These are phyloP conservation scores for Aureobasidium subglaciale DNA, from an alignment of 2,329 filamentous ascomycete species.

Conservation along the genomic window DNA sequence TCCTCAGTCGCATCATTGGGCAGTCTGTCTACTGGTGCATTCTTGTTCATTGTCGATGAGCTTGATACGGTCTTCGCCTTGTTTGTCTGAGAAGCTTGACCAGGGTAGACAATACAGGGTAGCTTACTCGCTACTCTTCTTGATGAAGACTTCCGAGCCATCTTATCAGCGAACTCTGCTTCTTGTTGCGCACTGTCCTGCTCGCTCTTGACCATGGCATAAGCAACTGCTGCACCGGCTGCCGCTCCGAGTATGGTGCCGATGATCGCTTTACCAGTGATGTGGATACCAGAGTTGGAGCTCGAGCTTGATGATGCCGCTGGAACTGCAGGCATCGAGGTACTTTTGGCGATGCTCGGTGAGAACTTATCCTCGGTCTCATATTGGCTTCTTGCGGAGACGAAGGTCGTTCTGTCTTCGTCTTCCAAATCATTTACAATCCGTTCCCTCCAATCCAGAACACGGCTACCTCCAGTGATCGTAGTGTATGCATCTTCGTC, in stretches of 20 bases:
- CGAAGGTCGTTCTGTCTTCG: slow-evolving; percentile 21
- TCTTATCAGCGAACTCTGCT: slow-evolving; percentile 30
- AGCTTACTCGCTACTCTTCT: slow-evolving; percentile 13
- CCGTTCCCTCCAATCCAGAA: slow-evolving; percentile 37
- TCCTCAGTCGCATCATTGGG: slow-evolving; percentile 1
- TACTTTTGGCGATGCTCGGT: slow-evolving; percentile 4
- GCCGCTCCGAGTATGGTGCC: slow-evolving; percentile 73
- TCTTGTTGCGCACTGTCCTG: slow-evolving; percentile 40
- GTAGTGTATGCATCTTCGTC: slow-evolving; percentile 26
- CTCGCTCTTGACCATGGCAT: slow-evolving; percentile 62
- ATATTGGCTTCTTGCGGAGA: not conserved
- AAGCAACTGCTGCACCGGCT: slow-evolving; percentile 68
- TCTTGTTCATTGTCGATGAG: slow-evolving; percentile 10
- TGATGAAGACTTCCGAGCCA: slow-evolving; percentile 7
- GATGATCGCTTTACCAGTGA: slow-evolving; percentile 36
- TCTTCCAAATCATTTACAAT: slow-evolving; percentile 25
- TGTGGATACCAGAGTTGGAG: not conserved
- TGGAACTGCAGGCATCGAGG: not conserved
- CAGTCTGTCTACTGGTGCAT: slow-evolving; percentile 14
- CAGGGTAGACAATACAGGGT: slow-evolving; percentile 19
- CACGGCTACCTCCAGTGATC: slow-evolving; percentile 30
- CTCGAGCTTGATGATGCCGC: slow-evolving; percentile 23
- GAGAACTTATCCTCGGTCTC: not conserved
- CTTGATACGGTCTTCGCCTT: slow-evolving; percentile 14
- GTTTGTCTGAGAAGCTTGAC: slow-evolving; percentile 17